Conservation (phyloP, 2,329 filamentous ascomycete genomes). For the Pseudopithomyces maydicus region DNA sequence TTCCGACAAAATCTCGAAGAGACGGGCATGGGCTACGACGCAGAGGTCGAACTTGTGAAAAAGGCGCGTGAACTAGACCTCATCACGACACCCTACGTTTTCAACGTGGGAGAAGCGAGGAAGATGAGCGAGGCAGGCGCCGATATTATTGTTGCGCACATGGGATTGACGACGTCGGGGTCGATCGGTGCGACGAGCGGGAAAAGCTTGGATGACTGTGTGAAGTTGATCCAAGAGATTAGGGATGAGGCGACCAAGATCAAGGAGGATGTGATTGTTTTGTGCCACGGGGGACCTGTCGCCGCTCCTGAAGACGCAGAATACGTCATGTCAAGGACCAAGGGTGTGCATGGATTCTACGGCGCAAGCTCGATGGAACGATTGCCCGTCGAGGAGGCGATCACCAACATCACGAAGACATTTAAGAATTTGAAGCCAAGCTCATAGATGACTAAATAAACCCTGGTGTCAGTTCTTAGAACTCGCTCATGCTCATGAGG, state of each 20-base stretch:
- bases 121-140: conserved; percentile 69
- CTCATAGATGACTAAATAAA: not conserved
- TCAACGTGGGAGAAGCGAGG: conserved; percentile 64
- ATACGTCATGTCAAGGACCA: conserved; percentile 64
- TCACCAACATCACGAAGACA: conserved; percentile 60
- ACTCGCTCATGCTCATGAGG: too few relatives aligned
- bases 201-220: conserved; percentile 68
- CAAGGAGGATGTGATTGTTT: conserved; percentile 64
- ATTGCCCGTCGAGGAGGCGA: conserved; percentile 69
- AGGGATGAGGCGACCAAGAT: conserved; percentile 63
- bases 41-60: conserved; percentile 70
- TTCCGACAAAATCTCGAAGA: conserved; percentile 73
- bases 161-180: conserved; percentile 69
- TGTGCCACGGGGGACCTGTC: conserved; percentile 75
- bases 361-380: conserved; percentile 74
- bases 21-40: conserved; percentile 71
- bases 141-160: conserved; percentile 70
- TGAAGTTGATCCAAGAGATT: conserved; percentile 66
- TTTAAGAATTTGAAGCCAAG: conserved; percentile 54
- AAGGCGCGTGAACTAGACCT: conserved; percentile 64
- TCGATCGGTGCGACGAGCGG: conserved; percentile 68
- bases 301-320: conserved; percentile 66
- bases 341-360: conserved; percentile 73
- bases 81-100: conserved; percentile 73
- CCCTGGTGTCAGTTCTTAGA: not conserved